A percentile compares a stretch with the other conserved stretches of the same genome.
Evolutionary conservation across 192 early-diverging fungal species (phyloP).

Genomic region (Diversispora eburnea): DNA sequence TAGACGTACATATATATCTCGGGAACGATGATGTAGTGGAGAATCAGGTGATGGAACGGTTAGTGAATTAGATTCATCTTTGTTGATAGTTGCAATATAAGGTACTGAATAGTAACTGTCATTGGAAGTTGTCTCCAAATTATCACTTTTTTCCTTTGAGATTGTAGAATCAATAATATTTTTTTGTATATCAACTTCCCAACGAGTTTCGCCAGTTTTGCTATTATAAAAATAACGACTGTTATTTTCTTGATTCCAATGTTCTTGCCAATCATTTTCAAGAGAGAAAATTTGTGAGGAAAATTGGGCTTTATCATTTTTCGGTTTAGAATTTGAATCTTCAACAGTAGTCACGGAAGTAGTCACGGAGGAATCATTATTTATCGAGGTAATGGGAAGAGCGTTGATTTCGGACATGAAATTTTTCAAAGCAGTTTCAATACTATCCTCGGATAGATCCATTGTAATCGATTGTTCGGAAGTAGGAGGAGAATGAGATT

Average conservation of each 20-base stretch:
- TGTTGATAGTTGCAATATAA: neutral
- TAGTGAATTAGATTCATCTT: neutral
- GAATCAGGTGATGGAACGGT: neutral
- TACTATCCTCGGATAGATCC: slow-evolving; percentile 15
- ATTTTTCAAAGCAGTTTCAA: slow-evolving; percentile 17
- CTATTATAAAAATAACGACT: slow-evolving; percentile 13
- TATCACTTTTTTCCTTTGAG: neutral
- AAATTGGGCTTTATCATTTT: neutral
- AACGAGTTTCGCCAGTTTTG: slow-evolving; percentile 5
- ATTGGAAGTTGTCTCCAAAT: neutral
- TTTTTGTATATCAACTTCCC: slow-evolving; percentile 1
- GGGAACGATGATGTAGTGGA: neutral
- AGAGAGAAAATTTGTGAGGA: neutral
- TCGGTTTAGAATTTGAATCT: neutral
- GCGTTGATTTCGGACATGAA: slow-evolving; percentile 24
- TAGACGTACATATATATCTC: neutral
- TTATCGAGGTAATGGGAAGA: neutral
- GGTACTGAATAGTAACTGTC: neutral
- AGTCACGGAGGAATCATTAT: neutral
- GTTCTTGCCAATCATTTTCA: neutral
- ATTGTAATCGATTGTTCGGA: neutral
- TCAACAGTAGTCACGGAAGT: neutral
- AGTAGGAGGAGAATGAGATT: neutral
- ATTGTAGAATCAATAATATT: neutral
- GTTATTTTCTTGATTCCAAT: slow-evolving; percentile 1